Base-by-base conservation (phyloP, 345 rosid genomes). In the Combretum micranthum region DNA sequence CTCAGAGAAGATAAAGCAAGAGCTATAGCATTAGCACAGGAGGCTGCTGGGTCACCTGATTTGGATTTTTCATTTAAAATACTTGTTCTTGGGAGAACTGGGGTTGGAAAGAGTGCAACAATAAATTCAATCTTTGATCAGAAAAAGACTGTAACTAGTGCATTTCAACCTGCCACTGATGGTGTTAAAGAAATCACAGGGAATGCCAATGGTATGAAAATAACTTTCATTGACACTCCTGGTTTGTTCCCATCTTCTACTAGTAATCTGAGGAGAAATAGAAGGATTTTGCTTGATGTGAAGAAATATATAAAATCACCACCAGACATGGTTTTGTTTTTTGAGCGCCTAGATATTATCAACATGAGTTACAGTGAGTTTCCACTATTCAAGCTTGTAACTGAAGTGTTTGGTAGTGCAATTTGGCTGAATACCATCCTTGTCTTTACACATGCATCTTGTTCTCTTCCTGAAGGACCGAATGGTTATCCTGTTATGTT, bases 51-150 rank as follows among this genome's bases (percentile, higher is more conserved):
- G 20, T n/a, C 50, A 56, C 94, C 87, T 14, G 81, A 77, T 55
- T 57, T 89, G 49, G 72, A 89, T 77, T 87, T 82, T 69, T 77
- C 91, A 43, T 37, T 85, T 39, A 75, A 85, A 74, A 77, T 89
- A 68, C 88, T 93, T 53, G 88, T 89, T 57, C 64, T 93, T 17
- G 97, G 99, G 53, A 93, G 77, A 79, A 83, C 99, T n/a, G 96
- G 97, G 15, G 93, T 89, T 25, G 94, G 99, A 70, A 93, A 93
- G 81, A 93, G 97, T 71, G 96, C 99, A 44, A 93, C 99, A 43
- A 83, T 85, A 75, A 93, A 93, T 74, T 86, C 99, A 9, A 69
- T 93, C 16, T 80, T 89, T 47, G 84, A 78, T 69, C 86, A 89
- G 69, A 56, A 71, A 19, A 89, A 75, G 76, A 72, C 86, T 12